Evolutionary conservation across 164 flowering plant genomes (phyloP).

Genomic region (Umbellularia californica): DNA sequence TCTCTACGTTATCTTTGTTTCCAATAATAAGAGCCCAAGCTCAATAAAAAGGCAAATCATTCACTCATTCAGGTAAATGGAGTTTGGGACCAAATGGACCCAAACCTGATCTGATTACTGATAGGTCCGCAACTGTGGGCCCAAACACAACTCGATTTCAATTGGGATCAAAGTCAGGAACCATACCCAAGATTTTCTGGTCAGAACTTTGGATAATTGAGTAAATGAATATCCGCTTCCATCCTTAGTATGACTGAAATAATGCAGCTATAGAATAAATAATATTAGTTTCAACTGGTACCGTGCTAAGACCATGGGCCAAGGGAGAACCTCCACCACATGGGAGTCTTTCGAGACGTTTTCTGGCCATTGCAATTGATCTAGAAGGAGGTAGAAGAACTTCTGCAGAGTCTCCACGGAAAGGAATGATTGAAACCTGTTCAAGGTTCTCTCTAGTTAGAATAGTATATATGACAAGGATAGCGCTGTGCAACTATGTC

Average conservation of each 20-base stretch:
- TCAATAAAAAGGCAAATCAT: too few species aligned
- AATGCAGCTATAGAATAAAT: background rate
- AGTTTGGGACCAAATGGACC: too few species aligned
- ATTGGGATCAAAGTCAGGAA: too few species aligned
- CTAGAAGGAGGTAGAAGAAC: conserved; percentile 97
- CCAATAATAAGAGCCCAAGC: too few species aligned
- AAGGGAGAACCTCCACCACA: conserved; percentile 99
- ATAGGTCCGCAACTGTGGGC: too few species aligned
- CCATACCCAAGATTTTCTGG: too few species aligned
- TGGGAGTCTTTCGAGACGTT: conserved; percentile 92
- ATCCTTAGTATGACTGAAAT: background rate
- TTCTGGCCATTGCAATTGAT: conserved; percentile 98
- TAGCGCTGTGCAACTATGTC: background rate
- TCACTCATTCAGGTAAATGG: too few species aligned
- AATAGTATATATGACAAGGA: background rate
- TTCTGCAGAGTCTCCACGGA: conserved; percentile 94
- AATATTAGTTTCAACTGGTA: conserved; percentile 18
- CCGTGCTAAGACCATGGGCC: conserved; percentile 95
- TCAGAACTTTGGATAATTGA: too few species aligned
- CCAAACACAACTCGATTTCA: too few species aligned
- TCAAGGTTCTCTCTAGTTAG: background rate
- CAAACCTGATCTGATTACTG: too few species aligned
- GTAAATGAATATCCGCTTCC: too few species aligned
- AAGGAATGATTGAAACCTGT: conserved; percentile 88
- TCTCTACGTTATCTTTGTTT: too few species aligned